These are phyloP conservation scores for Ploettnerulaceae sp. DNA, from an alignment of 2,329 filamentous ascomycete species.

Conservation along the genomic window DNA sequence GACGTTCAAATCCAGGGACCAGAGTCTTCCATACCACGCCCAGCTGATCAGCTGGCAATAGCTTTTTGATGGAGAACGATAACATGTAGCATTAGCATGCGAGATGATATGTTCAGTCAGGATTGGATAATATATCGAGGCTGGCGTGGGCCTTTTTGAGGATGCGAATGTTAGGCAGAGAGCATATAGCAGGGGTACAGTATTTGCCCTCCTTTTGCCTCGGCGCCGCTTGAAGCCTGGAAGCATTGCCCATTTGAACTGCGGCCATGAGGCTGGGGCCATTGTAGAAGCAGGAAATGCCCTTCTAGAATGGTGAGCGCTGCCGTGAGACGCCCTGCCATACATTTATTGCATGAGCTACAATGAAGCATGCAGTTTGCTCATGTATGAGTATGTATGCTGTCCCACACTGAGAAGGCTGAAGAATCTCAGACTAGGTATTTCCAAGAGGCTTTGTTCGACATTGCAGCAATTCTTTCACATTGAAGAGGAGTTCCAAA, in stretches of 20 bases:
- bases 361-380: not conserved
- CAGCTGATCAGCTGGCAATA: too few species aligned
- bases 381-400: not conserved
- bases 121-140: conserved; percentile 9
- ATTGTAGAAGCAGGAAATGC: not conserved
- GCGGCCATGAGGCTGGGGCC: conserved; percentile 3
- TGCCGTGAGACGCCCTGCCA: not conserved
- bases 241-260: too few species aligned
- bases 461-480: not conserved
- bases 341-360: not conserved
- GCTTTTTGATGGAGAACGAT: too few species aligned
- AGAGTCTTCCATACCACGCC: too few species aligned
- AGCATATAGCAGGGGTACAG: too few species aligned
- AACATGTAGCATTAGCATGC: too few species aligned
- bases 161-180: conserved; percentile 12
- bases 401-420: not conserved
- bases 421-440: not conserved
- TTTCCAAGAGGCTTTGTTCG: not conserved
- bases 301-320: too few species aligned
- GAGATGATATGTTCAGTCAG: too few species aligned
- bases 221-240: conserved; percentile 9
- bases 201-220: conserved; percentile 17
- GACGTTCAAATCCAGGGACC: too few species aligned
- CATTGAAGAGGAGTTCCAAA: not conserved
- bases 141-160: conserved; percentile 7